Evolutionary conservation across 2,329 filamentous ascomycete genomes (phyloP), one percentile per base, ranked within the genome.

Genomic region (Xylaria sp.): DNA sequence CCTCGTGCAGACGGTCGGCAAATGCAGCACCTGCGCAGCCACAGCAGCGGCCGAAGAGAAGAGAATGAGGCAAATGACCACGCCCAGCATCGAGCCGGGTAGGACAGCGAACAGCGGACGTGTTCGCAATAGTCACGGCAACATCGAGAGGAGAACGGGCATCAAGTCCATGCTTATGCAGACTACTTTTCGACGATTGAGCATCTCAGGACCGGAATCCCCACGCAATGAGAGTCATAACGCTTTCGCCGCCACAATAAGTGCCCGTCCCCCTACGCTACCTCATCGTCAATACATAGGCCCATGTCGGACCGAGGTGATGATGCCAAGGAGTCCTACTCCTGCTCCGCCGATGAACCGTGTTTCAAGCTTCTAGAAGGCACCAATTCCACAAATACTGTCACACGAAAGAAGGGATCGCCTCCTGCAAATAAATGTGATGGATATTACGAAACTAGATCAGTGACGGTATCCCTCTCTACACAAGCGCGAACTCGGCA

Each of bases 11-110:
- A 70, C 65, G 6, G 75, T 78, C 9, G 77, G 77, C 48, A 68
- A 76, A 31, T 79, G 77, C 65, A 57, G 54, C 18, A 73, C 70
- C 18, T 79, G 77, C 58, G 72, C 63, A 12, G 76, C 76, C 51
- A 73, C 70, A 12, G 73, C 69, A 12, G 74, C 73, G 15, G 73
- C 72, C 25, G 67, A 74, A 52, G 74, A 76, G 54, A 72, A 65
- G 20, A 69, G 70, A 2, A 69, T 56, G 58, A 70, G 50, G 15
- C 48, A 66, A 28, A 39, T 44, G 46, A 31, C 59, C 18, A 46
- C 28, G 3, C 28, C 69, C 3, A 37, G 37, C 18, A 18, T 20
- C 1, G 69, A 65, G 48, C 15, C 23, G n/a, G 15, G 34, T 48
- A 65, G 28, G 13, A 25, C 56, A 37, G 18, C 56, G 15, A 15